Base-by-base conservation (phyloP, 441 rosid genomes). In the Erodium moschatum region DNA sequence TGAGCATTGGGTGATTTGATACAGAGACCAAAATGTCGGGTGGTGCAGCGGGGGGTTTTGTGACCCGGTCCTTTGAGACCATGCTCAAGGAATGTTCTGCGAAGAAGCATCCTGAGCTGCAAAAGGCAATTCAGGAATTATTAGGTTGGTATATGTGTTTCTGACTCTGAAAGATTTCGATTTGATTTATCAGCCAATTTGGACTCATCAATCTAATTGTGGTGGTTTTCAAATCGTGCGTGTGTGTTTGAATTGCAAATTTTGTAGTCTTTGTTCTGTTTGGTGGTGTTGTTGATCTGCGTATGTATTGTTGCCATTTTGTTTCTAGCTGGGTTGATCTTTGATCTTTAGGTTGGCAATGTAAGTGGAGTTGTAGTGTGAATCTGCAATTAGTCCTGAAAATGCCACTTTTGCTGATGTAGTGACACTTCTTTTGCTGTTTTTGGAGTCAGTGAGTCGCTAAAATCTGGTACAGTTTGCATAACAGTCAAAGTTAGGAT, bases 41-140 rank as follows among this genome's bases (percentile, higher is more conserved):
- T 8, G 73, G 73, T 29, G 99, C 97, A 70, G 99, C 97, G 16
- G 98, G 97, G 20, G 99, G 99, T 35, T 94, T 94, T 70, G 82
- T 94, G 73, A 83, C 79, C 78, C 92, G 99, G 63, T 97, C 97
- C 46, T 89, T 94, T 70, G 97, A 94, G 83, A 81, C 94, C 75
- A 91, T 94, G 86, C 92, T 94, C 73, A 94, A 91, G 81, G 99
- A 94, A 78, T 89, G 96, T 66, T 83, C 87, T 11, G 82, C 88
- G 69, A 91, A 89, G 80, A 91, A 89, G 87, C 78, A 67, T 67
- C 86, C 94, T 64, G 97, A 89, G 82, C 97, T 94, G 73, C 97
- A 86, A 70, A 87, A 84, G 75, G 87, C 98, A 67, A 82, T 94
- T 77, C 91, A 86, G 65, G 69, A 90, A 50, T 94, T 83, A 72